Evolutionary conservation across 2,329 filamentous ascomycete genomes (phyloP).

Genomic region (Colletotrichum sp.): DNA sequence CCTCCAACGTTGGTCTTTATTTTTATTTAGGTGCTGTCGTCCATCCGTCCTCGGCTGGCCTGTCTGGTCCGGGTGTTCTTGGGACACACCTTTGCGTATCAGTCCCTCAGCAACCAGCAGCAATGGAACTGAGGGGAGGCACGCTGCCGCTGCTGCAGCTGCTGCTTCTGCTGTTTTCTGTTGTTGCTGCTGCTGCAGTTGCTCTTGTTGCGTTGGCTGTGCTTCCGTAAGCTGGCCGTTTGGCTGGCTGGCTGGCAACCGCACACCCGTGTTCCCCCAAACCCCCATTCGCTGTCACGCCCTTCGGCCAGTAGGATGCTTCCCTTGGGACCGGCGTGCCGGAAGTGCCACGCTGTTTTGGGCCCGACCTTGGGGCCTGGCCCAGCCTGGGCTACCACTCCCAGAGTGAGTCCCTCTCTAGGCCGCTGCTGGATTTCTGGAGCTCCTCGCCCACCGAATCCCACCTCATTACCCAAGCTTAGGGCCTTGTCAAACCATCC

Average conservation of each 20-base stretch:
- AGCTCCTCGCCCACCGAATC: neutral
- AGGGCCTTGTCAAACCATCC: neutral
- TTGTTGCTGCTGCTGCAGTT: neutral
- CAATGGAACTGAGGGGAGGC: neutral
- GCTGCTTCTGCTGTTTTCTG: neutral
- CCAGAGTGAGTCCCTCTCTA: neutral
- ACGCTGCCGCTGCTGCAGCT: neutral
- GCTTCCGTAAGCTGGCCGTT: neutral
- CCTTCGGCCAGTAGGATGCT: slow-evolving; percentile 13
- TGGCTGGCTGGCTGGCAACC: neutral
- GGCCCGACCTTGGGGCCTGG: slow-evolving; percentile 1
- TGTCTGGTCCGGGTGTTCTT: neutral
- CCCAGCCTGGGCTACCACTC: neutral
- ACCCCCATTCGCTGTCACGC: neutral
- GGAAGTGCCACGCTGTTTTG: slow-evolving; percentile 11
- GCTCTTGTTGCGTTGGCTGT: slow-evolving; percentile 13
- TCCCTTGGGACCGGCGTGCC: neutral
- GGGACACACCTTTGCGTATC: neutral
- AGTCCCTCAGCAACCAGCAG: neutral
- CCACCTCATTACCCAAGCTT: neutral
- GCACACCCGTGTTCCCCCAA: neutral
- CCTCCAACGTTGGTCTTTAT: neutral
- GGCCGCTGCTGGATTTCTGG: neutral
- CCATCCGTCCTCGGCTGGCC: neutral
- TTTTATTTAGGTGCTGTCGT: neutral